A percentile compares a stretch with the other conserved stretches of the same genome.
phyloP scores from a whole-genome alignment of 1,284 basidiomycete species.

The Agroathelia rolfsii region DNA sequence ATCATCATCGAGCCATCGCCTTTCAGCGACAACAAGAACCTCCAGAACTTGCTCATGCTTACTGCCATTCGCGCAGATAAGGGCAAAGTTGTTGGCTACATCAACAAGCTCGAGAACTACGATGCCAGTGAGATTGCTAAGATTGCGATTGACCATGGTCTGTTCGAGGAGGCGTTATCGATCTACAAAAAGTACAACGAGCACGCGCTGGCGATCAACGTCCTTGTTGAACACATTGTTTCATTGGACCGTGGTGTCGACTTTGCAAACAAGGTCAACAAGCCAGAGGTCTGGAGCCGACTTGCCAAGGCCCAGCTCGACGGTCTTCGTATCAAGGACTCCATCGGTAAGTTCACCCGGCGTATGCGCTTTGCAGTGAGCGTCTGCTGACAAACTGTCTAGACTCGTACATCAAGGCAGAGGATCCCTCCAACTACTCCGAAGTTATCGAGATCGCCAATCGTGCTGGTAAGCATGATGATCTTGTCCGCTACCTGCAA shows the following conservation, averaged over 20 bases:
- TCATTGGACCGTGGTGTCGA: slow-evolving; percentile 95
- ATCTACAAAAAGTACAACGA: slow-evolving; percentile 95
- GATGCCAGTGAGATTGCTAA: slow-evolving; percentile 92
- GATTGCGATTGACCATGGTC: slow-evolving; percentile 93
- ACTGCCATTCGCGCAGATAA: slow-evolving; percentile 98
- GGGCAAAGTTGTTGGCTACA: slow-evolving; percentile 97
- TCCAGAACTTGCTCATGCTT: slow-evolving; percentile 91
- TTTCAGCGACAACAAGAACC: slow-evolving; percentile 94
- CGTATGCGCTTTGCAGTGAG: slow-evolving; percentile 3
- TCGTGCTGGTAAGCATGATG: slow-evolving; percentile 96
- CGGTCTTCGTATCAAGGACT: slow-evolving; percentile 95
- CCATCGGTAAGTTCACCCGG: slow-evolving; percentile 59
- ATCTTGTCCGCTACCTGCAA: slow-evolving; percentile 94
- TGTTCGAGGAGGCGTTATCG: slow-evolving; percentile 95
- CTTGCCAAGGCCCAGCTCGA: slow-evolving; percentile 99
- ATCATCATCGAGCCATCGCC: slow-evolving; percentile 96
- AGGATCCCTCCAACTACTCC: slow-evolving; percentile 90
- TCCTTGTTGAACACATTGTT: slow-evolving; percentile 96
- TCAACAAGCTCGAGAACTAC: slow-evolving; percentile 95
- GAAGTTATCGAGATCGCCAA: slow-evolving; percentile 97
- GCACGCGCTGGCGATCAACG: slow-evolving; percentile 92
- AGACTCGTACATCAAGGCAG: slow-evolving; percentile 99
- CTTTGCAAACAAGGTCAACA: slow-evolving; percentile 94
- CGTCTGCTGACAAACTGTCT: slow-evolving; percentile 5
- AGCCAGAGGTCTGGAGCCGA: slow-evolving; percentile 94